Conservation (phyloP, 305 asterid species). For the Petunia hybrid region DNA sequence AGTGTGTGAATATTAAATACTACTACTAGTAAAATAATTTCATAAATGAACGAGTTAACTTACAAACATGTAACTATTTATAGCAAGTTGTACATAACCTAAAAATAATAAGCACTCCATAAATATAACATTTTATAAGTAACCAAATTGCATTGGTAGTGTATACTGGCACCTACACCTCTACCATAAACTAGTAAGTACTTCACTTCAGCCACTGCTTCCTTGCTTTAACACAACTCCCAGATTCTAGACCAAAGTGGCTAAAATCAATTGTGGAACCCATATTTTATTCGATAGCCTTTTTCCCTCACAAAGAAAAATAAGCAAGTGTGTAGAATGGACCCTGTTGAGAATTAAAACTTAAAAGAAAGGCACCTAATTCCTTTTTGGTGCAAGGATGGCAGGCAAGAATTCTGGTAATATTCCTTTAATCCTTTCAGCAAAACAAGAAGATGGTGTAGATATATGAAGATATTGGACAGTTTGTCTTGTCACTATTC, state of each 20-base stretch:
- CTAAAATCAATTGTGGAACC: constrained; percentile 8
- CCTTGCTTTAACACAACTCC: not conserved
- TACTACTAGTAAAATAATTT: too few species aligned
- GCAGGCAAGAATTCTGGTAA: constrained; percentile 22
- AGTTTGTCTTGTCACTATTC: constrained; percentile 29
- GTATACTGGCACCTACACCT: not conserved
- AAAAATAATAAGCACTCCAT: too few species aligned
- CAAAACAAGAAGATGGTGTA: constrained; percentile 1
- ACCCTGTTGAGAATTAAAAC: not conserved
- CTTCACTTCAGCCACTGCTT: not conserved
- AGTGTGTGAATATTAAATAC: too few species aligned
- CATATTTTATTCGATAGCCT: not conserved
- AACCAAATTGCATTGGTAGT: not conserved
- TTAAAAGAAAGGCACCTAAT: constrained; percentile 16
- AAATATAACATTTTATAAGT: too few species aligned
- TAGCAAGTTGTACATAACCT: not conserved
- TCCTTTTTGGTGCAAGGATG: constrained; percentile 5
- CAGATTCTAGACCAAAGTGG: not conserved
- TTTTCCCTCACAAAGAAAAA: not conserved
- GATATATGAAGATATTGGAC: not conserved
- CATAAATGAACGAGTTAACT: too few species aligned
- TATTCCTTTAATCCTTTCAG: constrained; percentile 24
- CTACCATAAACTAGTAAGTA: not conserved
- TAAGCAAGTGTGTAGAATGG: not conserved
- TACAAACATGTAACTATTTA: not conserved